These are phyloP conservation scores for Elsinoe arachidis DNA, from an alignment of 2,329 filamentous ascomycete genomes.

Conservation along the genomic window DNA sequence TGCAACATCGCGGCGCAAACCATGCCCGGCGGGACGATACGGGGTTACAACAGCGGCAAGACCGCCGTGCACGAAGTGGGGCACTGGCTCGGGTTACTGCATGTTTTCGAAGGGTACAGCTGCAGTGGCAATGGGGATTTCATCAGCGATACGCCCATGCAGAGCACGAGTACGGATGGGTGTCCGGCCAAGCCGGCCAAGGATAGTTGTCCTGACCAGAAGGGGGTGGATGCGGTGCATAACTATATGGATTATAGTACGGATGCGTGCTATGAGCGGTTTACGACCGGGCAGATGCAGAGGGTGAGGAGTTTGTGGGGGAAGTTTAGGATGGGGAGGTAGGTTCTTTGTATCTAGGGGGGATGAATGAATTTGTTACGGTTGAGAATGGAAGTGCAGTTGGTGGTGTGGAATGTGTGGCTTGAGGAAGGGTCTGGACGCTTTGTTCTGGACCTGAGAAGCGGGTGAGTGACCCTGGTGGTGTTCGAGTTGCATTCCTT, in stretches of 20 bases:
- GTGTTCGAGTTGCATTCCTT: not conserved
- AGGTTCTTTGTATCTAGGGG: not conserved
- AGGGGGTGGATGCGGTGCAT: conserved; percentile 44
- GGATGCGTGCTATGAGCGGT: conserved; percentile 47
- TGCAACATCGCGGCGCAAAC: conserved; percentile 50
- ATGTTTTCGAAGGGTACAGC: conserved; percentile 39
- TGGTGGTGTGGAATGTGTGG: not conserved
- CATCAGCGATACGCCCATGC: conserved; percentile 36
- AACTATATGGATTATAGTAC: conserved; percentile 54
- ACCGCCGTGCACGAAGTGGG: conserved; percentile 42
- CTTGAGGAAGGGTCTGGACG: not conserved
- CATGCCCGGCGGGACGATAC: conserved; percentile 44
- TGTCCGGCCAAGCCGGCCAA: conserved; percentile 43
- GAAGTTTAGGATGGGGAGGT: conserved; percentile 30
- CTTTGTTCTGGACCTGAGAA: no score
- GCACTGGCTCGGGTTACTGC: conserved; percentile 40
- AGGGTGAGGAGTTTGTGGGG: conserved; percentile 47
- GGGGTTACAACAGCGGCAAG: conserved; percentile 42
- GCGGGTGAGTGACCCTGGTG: not conserved
- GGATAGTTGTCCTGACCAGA: conserved; percentile 41
- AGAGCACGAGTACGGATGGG: conserved; percentile 42
- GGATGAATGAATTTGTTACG: not conserved
- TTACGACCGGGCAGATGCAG: conserved; percentile 42
- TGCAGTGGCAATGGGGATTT: conserved; percentile 38
- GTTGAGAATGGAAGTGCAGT: not conserved